Percentiles rank a stretch among this genome's conserved stretches.
Conservation (phyloP, 2,329 filamentous ascomycete genomes). For the Colletotrichum sojae region DNA sequence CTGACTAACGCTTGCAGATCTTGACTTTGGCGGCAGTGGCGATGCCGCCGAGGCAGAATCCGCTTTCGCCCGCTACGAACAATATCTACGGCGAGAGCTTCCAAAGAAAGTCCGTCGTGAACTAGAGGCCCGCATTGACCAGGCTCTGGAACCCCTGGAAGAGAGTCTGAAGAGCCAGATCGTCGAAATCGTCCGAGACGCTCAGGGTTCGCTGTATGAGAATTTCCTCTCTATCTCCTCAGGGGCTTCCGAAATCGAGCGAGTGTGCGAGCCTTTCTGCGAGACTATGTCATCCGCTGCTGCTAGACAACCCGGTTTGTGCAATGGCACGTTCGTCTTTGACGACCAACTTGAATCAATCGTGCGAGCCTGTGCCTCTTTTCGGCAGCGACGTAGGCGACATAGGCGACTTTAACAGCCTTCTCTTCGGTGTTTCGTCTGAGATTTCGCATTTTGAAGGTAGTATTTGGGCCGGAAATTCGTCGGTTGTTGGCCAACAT, state of each 20-base stretch:
- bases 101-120: background rate
- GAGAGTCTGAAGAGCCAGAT: constrained; percentile 6
- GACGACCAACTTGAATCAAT: background rate
- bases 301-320: too few species aligned
- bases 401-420: background rate
- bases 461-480: background rate
- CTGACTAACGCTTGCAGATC: background rate
- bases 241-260: background rate
- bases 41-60: background rate
- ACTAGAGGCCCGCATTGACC: background rate
- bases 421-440: background rate
- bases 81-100: background rate
- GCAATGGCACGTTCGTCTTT: background rate
- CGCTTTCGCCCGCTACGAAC: background rate
- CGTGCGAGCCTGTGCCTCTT: background rate
- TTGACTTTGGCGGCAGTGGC: background rate
- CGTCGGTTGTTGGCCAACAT: background rate
- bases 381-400: background rate
- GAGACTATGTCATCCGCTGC: background rate
- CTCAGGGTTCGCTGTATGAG: background rate
- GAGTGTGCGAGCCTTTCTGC: background rate
- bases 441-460: background rate
- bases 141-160: background rate
- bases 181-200: constrained; percentile 8
- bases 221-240: background rate